Percentiles rank a stretch among this genome's conserved stretches.
phyloP scores from a whole-genome alignment of 1,284 basidiomycete species.

The Anthracocystis panici-leucophaei region DNA sequence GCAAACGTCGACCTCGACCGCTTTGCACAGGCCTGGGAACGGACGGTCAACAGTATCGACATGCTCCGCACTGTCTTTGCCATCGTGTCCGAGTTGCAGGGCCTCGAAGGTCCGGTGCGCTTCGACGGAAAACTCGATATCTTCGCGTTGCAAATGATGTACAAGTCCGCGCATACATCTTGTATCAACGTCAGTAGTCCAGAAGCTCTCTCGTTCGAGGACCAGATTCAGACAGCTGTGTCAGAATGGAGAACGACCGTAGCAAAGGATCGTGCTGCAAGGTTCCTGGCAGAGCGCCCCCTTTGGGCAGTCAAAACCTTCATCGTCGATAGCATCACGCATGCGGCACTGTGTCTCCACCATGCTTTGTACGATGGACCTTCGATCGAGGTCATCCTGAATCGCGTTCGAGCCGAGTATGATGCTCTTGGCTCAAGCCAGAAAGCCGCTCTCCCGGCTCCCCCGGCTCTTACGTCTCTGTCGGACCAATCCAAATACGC shows the following conservation, averaged over 20 bases:
- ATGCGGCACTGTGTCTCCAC: conserved; percentile 20
- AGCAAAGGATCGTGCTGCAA: conserved; percentile 4
- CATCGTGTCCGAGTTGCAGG: conserved; percentile 8
- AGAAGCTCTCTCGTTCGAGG: background rate
- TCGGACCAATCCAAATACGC: conserved; percentile 5
- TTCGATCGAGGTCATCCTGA: conserved; percentile 13
- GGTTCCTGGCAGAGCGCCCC: background rate
- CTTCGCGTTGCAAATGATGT: conserved; percentile 10
- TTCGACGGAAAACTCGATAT: conserved; percentile 4
- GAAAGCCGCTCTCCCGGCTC: background rate
- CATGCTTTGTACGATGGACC: conserved; percentile 26
- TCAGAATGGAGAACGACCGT: conserved; percentile 3
- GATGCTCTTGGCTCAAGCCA: background rate
- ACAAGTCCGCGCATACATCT: background rate
- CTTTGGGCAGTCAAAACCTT: conserved; percentile 9
- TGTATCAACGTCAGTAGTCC: conserved; percentile 1
- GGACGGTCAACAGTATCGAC: background rate
- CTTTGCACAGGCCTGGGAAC: conserved; percentile 10
- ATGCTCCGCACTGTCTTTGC: conserved; percentile 17
- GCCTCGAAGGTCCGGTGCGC: background rate
- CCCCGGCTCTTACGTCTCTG: conserved; percentile 1
- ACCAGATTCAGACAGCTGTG: background rate
- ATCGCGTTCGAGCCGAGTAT: conserved; percentile 17
- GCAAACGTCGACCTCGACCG: conserved; percentile 4
- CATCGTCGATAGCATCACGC: background rate